Conservation (phyloP, 2,329 filamentous ascomycete species). For the Chrysosporium queenslandicum region DNA sequence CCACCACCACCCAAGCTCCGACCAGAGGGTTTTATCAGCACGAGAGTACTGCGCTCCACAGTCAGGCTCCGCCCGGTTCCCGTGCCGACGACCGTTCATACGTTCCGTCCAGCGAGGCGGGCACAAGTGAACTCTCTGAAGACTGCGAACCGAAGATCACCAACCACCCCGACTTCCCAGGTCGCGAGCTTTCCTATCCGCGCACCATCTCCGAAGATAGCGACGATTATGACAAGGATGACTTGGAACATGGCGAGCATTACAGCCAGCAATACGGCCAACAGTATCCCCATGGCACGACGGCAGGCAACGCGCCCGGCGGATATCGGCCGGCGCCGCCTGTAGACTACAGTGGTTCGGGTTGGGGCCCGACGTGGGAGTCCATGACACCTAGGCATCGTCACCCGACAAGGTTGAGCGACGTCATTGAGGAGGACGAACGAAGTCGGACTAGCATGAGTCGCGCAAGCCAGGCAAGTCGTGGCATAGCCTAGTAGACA, state of each 20-base stretch:
- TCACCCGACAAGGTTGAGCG: slow-evolving; percentile 78
- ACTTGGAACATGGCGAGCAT: slow-evolving; percentile 38
- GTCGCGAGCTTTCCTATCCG: slow-evolving; percentile 49
- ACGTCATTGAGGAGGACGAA: slow-evolving; percentile 80
- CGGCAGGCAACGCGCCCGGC: slow-evolving; percentile 23
- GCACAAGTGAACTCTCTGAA: slow-evolving; percentile 55
- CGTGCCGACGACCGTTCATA: background rate
- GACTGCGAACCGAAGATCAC: slow-evolving; percentile 50
- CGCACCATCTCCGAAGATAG: slow-evolving; percentile 41
- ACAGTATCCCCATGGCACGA: slow-evolving; percentile 33
- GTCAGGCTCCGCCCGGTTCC: background rate
- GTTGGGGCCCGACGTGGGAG: slow-evolving; percentile 67
- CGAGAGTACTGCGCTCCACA: slow-evolving; percentile 26
- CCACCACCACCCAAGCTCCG: slow-evolving; percentile 30
- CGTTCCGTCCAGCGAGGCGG: slow-evolving; percentile 31
- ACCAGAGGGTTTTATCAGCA: slow-evolving; percentile 35
- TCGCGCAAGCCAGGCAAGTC: slow-evolving; percentile 53
- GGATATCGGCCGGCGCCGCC: slow-evolving; percentile 24
- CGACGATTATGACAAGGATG: slow-evolving; percentile 47
- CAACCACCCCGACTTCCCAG: slow-evolving; percentile 52
- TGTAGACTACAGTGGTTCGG: slow-evolving; percentile 57
- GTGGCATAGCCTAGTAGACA: too few species aligned
- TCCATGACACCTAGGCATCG: slow-evolving; percentile 62
- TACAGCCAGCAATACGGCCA: slow-evolving; percentile 41
- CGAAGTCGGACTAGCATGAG: slow-evolving; percentile 56